phyloP scores from a whole-genome alignment of 768 basidiomycete genomes.

The Psilocybe cubensis region DNA sequence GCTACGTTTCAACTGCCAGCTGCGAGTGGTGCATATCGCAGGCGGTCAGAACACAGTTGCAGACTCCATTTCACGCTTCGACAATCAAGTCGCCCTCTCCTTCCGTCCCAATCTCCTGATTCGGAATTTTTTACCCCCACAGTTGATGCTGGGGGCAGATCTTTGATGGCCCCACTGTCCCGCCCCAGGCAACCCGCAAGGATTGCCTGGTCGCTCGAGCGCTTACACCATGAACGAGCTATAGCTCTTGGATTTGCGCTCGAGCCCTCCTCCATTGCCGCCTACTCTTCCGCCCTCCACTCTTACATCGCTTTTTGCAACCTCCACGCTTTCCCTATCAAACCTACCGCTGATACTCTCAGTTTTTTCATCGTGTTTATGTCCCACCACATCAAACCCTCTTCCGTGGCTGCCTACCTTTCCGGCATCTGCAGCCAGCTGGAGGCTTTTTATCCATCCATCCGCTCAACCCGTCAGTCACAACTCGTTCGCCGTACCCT shows the following conservation, averaged over 20 bases:
- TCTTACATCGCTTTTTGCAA: constrained; percentile 40
- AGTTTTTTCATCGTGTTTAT: constrained; percentile 29
- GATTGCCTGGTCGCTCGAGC: constrained; percentile 5
- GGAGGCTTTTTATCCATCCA: constrained; percentile 9
- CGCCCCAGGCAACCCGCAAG: neutral
- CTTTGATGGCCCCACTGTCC: constrained; percentile 30
- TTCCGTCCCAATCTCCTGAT: constrained; percentile 8
- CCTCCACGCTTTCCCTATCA: constrained; percentile 32
- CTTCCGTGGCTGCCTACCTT: constrained; percentile 18
- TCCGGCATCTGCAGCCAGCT: constrained; percentile 17
- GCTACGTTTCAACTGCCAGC: neutral
- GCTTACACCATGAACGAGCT: constrained; percentile 8
- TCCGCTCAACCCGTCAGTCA: neutral
- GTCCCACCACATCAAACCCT: constrained; percentile 10
- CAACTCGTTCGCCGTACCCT: constrained; percentile 4
- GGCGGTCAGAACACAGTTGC: constrained; percentile 29
- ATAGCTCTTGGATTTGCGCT: constrained; percentile 19
- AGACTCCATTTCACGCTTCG: constrained; percentile 32
- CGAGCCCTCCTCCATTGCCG: constrained; percentile 18
- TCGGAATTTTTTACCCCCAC: constrained; percentile 14
- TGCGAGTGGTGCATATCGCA: constrained; percentile 29
- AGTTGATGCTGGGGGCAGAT: constrained; percentile 20
- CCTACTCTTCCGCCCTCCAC: constrained; percentile 37
- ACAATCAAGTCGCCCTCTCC: neutral
- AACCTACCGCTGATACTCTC: constrained; percentile 40